Evolutionary conservation across 1,139 yeast species (phyloP).

Genomic region (Taiozyma sp.): DNA sequence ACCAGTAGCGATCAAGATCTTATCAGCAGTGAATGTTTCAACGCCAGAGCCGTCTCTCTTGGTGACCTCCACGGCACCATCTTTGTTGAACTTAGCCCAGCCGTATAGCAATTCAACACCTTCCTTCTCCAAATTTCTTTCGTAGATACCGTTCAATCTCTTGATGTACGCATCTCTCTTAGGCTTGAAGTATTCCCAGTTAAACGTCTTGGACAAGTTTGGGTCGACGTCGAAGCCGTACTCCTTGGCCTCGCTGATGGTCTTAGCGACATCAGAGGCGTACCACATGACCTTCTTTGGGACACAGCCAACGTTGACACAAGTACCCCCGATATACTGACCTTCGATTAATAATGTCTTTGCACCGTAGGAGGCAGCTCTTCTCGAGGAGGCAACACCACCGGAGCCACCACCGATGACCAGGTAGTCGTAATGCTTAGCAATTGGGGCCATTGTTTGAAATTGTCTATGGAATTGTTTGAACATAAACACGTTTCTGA

Average conservation of each 20-base stretch:
- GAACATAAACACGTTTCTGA: conserved; percentile 1
- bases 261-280: conserved; percentile 83
- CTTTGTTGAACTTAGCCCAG: conserved; percentile 69
- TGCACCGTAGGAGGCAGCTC: conserved; percentile 93
- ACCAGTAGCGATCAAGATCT: conserved; percentile 87
- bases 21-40: conserved; percentile 69
- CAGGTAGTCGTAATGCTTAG: conserved; percentile 73
- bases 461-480: conserved; percentile 8
- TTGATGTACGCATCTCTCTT: conserved; percentile 89
- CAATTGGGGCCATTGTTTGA: conserved; percentile 22
- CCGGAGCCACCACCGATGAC: conserved; percentile 99
- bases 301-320: conserved; percentile 99
- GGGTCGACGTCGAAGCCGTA: conserved; percentile 70
- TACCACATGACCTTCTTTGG: conserved; percentile 99
- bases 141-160: conserved; percentile 90
- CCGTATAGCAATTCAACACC: conserved; percentile 87
- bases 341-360: conserved; percentile 80
- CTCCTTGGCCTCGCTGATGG: conserved; percentile 65
- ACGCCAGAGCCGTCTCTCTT: conserved; percentile 48
- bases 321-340: conserved; percentile 88
- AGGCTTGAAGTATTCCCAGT: conserved; percentile 74
- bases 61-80: conserved; percentile 75
- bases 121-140: conserved; percentile 77
- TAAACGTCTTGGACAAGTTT: conserved; percentile 52
- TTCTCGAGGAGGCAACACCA: conserved; percentile 95